phyloP scores from a whole-genome alignment of 257 asterid genomes.

The Avicennia marina region DNA sequence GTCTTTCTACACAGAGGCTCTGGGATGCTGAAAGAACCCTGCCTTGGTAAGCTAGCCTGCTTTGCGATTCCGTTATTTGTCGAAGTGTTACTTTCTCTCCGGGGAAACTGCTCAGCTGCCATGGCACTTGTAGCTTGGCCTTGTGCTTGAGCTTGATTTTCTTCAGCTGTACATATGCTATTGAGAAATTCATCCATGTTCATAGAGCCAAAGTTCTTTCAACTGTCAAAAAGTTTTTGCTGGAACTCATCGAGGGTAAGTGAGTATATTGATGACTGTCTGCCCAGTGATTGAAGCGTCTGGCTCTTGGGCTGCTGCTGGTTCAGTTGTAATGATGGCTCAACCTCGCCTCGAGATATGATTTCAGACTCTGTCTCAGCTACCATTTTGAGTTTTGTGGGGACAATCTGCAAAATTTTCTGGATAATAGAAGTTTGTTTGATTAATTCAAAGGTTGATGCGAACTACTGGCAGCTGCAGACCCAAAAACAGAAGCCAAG shows the following conservation, averaged over 20 bases:
- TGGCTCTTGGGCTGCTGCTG: conserved; percentile 2
- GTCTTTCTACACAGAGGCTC: conserved; percentile 50
- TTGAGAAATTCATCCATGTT: conserved; percentile 80
- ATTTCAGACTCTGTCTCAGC: no score
- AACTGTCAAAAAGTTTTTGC: conserved; percentile 43
- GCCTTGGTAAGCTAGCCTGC: conserved; percentile 42
- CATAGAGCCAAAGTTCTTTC: conserved; percentile 74
- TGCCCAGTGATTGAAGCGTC: conserved; percentile 26
- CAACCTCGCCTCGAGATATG: no score
- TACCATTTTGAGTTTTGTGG: no score
- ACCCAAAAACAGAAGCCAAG: no score
- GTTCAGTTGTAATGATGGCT: background rate
- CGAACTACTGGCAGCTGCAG: no score
- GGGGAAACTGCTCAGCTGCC: conserved; percentile 7
- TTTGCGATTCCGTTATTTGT: conserved; percentile 13
- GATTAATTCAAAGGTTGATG: no score
- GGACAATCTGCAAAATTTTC: no score
- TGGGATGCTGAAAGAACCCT: conserved; percentile 53
- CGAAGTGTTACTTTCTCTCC: background rate
- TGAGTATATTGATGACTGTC: conserved; percentile 60
- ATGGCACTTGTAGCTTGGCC: conserved; percentile 7
- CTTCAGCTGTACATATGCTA: conserved; percentile 78
- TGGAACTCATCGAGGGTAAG: conserved; percentile 75
- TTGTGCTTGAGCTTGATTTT: conserved; percentile 43
- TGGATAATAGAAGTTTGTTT: no score